phyloP scores from a whole-genome alignment of 2,329 filamentous ascomycete genomes.

The Fusarium nelsonii region DNA sequence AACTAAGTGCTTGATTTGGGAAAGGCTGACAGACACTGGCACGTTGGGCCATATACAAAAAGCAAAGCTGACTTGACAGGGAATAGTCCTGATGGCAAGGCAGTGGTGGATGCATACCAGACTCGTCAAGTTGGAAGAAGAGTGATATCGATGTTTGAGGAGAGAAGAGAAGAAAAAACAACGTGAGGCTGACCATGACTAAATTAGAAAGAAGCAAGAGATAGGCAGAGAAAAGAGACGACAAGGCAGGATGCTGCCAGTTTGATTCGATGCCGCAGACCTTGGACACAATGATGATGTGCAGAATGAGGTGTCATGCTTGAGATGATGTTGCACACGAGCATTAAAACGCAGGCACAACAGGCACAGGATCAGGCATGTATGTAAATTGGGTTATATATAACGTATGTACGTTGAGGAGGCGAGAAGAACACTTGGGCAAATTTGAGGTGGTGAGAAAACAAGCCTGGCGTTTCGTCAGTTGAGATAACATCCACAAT shows the following conservation, averaged over 20 bases:
- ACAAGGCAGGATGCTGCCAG: slow-evolving; percentile 21
- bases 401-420: not conserved
- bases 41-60: slow-evolving; percentile 29
- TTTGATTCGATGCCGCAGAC: slow-evolving; percentile 16
- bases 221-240: slow-evolving; percentile 32
- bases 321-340: slow-evolving; percentile 40
- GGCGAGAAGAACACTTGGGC: not conserved
- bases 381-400: slow-evolving; percentile 9
- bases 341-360: slow-evolving; percentile 37
- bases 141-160: slow-evolving; percentile 22
- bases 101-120: slow-evolving; percentile 15
- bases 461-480: slow-evolving; percentile 18
- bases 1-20: slow-evolving; percentile 42
- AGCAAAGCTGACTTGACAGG: slow-evolving; percentile 25
- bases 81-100: not conserved
- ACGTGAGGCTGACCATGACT: slow-evolving; percentile 44
- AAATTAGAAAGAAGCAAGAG: slow-evolving; percentile 23
- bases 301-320: slow-evolving; percentile 43
- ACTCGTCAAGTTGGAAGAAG: slow-evolving; percentile 7
- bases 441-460: slow-evolving; percentile 22
- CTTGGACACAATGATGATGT: slow-evolving; percentile 42
- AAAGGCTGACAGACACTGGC: slow-evolving; percentile 42
- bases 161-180: slow-evolving; percentile 40
- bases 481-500: slow-evolving; percentile 28
- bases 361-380: slow-evolving; percentile 23